Evolutionary conservation across 495 filamentous ascomycete genomes (phyloP).

Genomic region (Physcia stellaris): DNA sequence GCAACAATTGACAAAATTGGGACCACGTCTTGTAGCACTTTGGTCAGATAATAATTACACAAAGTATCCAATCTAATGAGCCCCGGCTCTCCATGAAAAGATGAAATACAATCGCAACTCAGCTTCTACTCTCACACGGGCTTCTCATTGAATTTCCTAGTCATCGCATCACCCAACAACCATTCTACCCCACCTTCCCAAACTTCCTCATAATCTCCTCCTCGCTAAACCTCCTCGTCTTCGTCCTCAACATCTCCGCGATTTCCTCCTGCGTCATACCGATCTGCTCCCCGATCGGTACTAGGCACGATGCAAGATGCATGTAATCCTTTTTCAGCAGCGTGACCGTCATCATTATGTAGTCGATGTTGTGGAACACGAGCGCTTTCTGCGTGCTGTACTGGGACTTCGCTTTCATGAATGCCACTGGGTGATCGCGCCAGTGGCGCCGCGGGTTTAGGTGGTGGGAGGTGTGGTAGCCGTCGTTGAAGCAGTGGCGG

Average conservation of each 20-base stretch:
- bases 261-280: constrained; percentile 43
- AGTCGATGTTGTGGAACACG: constrained; percentile 60
- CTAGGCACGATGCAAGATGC: constrained; percentile 46
- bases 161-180: too few species aligned
- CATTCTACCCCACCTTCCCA: neutral
- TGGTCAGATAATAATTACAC: too few species aligned
- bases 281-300: constrained; percentile 57
- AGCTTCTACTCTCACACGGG: too few species aligned
- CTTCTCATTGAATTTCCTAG: too few species aligned
- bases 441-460: constrained; percentile 61
- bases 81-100: too few species aligned
- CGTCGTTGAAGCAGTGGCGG: constrained; percentile 63
- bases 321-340: constrained; percentile 49
- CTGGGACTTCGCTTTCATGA: constrained; percentile 45
- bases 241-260: constrained; percentile 45
- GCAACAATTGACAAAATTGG: too few species aligned
- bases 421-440: constrained; percentile 55
- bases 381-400: constrained; percentile 48
- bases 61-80: too few species aligned
- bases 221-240: constrained; percentile 46
- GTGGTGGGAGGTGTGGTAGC: constrained; percentile 67
- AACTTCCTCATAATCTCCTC: constrained; percentile 40
- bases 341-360: constrained; percentile 49
- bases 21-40: too few species aligned
- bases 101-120: too few species aligned